These are phyloP conservation scores for Kluyveromyces marxianus DNA, from an alignment of 1,139 yeast species.

Conservation along the genomic window DNA sequence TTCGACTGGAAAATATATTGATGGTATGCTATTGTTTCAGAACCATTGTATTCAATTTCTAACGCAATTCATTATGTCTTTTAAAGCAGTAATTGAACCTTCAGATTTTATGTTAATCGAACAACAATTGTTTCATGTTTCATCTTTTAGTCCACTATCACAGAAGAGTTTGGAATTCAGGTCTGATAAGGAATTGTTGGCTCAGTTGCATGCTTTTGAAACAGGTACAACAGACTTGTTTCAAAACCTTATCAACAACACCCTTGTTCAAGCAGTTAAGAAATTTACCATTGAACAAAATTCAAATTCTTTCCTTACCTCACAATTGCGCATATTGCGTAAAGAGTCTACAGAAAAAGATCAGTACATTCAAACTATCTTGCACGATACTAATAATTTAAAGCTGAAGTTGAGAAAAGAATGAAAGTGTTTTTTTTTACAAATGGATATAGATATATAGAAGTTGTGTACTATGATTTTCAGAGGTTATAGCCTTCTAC, in stretches of 20 bases:
- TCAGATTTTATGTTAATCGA: slow-evolving; percentile 15
- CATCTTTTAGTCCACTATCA: background rate
- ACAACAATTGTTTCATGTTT: slow-evolving; percentile 3
- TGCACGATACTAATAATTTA: slow-evolving; percentile 9
- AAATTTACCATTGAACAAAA: slow-evolving; percentile 9
- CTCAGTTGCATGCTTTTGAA: slow-evolving; percentile 5
- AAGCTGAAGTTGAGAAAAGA: slow-evolving; percentile 2
- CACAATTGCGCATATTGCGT: slow-evolving; percentile 16
- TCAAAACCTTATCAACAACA: slow-evolving; percentile 17
- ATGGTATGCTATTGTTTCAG: slow-evolving; percentile 16
- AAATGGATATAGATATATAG: background rate
- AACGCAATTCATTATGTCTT: slow-evolving; percentile 21
- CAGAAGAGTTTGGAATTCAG: slow-evolving; percentile 1
- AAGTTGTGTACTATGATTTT: background rate
- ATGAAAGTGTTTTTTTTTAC: background rate
- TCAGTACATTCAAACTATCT: slow-evolving; percentile 9
- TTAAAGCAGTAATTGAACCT: slow-evolving; percentile 15
- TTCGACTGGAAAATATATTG: slow-evolving; percentile 10
- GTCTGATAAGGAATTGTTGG: slow-evolving; percentile 7
- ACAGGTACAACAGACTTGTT: slow-evolving; percentile 14
- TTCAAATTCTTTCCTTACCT: slow-evolving; percentile 18
- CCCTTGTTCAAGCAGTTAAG: slow-evolving; percentile 12
- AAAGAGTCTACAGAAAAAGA: slow-evolving; percentile 12
- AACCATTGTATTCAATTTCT: slow-evolving; percentile 20
- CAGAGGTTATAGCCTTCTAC: too few relatives aligned